A percentile compares a stretch with the other conserved stretches of the same genome.
These are phyloP conservation scores for Cyclocybe cylindracea DNA, from an alignment of 768 basidiomycete species.

Conservation along the genomic window DNA sequence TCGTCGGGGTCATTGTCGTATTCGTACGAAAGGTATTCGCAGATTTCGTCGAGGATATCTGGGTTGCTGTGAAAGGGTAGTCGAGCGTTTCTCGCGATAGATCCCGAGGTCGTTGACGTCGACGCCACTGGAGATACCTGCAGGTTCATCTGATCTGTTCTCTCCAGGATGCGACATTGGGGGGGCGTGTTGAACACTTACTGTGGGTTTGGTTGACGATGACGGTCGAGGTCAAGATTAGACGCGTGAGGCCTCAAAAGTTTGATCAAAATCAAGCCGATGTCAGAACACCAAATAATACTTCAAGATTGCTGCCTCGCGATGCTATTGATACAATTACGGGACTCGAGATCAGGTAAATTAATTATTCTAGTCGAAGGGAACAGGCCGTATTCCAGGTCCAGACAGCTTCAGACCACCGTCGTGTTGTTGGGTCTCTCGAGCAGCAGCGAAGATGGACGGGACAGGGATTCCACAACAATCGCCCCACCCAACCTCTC, in stretches of 20 bases:
- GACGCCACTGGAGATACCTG: constrained; percentile 1
- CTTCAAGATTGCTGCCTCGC: too few relatives aligned
- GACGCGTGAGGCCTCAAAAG: background rate
- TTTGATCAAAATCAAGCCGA: background rate
- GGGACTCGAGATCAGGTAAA: background rate
- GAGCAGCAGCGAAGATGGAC: constrained; percentile 75
- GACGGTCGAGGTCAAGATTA: too few relatives aligned
- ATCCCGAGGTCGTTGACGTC: background rate
- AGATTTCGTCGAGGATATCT: constrained; percentile 31
- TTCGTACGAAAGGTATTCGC: constrained; percentile 24
- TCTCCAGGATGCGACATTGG: constrained; percentile 5
- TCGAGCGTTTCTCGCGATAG: background rate
- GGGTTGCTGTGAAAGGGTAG: constrained; percentile 26
- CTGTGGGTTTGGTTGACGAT: background rate
- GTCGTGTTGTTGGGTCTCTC: constrained; percentile 44
- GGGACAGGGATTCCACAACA: constrained; percentile 92
- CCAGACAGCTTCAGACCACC: constrained; percentile 49
- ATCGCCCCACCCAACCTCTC: constrained; percentile 77
- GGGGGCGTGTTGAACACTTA: constrained; percentile 7
- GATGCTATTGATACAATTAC: background rate
- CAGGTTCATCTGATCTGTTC: constrained; percentile 17
- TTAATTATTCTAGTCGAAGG: constrained; percentile 63
- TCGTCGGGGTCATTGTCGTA: constrained; percentile 16
- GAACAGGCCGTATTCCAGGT: constrained; percentile 72
- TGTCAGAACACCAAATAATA: too few relatives aligned